phyloP scores from a whole-genome alignment of 495 filamentous ascomycete species.

The Trichocladium uniseriatum region DNA sequence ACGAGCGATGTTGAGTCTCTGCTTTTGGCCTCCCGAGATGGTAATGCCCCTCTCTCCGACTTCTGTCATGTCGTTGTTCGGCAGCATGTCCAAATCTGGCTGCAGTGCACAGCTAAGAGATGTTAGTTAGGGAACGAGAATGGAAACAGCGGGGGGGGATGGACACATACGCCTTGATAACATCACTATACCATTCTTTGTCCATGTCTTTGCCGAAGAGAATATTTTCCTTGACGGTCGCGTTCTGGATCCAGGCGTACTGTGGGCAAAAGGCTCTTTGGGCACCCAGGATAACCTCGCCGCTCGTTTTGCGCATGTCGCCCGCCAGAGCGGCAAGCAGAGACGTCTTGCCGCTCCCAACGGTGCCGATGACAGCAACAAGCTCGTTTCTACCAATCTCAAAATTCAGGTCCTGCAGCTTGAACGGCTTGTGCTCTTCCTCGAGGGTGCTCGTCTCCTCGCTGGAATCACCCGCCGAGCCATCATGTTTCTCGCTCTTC shows the following conservation, averaged over 20 bases:
- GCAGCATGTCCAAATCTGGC: conserved; percentile 67
- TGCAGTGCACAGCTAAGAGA: conserved; percentile 56
- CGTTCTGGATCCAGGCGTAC: conserved; percentile 95
- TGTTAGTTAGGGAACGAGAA: conserved; percentile 8
- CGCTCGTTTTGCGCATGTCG: conserved; percentile 80
- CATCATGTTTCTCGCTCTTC: conserved; percentile 19
- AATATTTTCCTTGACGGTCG: conserved; percentile 79
- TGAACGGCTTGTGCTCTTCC: conserved; percentile 64
- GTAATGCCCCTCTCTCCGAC: conserved; percentile 77
- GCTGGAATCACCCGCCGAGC: conserved; percentile 20
- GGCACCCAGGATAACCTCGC: conserved; percentile 64
- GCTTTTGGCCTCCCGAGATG: conserved; percentile 76
- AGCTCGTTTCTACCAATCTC: conserved; percentile 73
- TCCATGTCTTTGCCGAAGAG: conserved; percentile 77
- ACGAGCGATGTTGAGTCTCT: conserved; percentile 72
- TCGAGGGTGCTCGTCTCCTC: conserved; percentile 47
- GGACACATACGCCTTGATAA: conserved; percentile 39
- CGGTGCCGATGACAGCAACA: conserved; percentile 80
- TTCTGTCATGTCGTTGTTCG: conserved; percentile 61
- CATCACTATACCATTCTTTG: conserved; percentile 52
- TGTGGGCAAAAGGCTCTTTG: conserved; percentile 85
- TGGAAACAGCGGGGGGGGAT: not conserved
- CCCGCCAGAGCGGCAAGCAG: conserved; percentile 83
- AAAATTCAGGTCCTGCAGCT: conserved; percentile 64
- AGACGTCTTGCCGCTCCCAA: conserved; percentile 88